Base-by-base conservation (phyloP, 2,329 filamentous ascomycete genomes). In the Calonectria pseudoreteaudii region DNA sequence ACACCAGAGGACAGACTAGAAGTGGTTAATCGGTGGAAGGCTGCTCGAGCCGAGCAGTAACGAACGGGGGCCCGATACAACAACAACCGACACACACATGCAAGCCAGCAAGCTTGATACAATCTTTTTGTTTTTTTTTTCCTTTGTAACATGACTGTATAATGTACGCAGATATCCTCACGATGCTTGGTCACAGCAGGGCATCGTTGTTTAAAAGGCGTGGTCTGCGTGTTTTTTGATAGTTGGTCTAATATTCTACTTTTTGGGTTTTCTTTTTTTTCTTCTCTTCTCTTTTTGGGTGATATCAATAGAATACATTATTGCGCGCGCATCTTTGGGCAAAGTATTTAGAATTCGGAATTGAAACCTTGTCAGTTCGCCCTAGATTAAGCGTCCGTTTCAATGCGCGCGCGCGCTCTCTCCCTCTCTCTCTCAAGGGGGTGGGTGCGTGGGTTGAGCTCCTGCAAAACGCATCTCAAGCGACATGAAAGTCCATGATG, bases 1-100 rank as follows among this genome's bases (percentile, higher is more conserved):
- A 77, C 78, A 0, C 30, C 28, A 0, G 70, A 68, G n/a, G 69
- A 79, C 0, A 62, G 31, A 5, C 16, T 52, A 2, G 74, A 74
- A 14, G 74, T 70, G 2, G 18, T 76, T 11, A 53, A 66, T n/a
- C 66, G 72, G 20, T 79, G 52, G 75, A 79, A 76, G 28, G 53
- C 50, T 30, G 56, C 56, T 62, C 34, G 36, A 62, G 56, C 56
- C 8, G 56, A 23, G 34, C 56, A 62, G 26, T 62, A 28, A 62
- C 18, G 56, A 14, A 41, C 56, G 5, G 18, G 16, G n/a, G n/a
- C n/a, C 10, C 34, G 23, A 62, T 14, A 38, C 56, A 41, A 62
- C 31, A 0, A 62, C 56, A 62, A 9, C 20, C 41, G 41, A 47
- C 10, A 47, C 41, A 47, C 41, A 47, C 10, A 62, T 62, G 56